Evolutionary conservation across 768 basidiomycete species (phyloP).

Genomic region (Collybiopsis luxurians): DNA sequence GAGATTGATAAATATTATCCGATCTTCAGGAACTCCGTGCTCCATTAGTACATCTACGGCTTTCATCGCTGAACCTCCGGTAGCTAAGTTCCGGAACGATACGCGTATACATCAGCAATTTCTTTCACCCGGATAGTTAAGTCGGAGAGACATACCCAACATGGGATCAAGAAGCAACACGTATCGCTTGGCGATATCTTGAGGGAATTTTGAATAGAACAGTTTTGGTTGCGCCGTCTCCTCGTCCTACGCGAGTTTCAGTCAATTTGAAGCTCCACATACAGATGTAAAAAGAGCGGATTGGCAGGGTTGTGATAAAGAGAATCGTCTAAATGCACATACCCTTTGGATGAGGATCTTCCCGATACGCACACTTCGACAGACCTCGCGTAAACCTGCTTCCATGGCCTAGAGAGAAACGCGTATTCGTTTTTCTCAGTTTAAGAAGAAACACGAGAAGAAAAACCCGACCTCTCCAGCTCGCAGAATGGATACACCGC

Average conservation of each 20-base stretch:
- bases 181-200: slow-evolving; percentile 88
- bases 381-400: slow-evolving; percentile 92
- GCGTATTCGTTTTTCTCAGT: neutral
- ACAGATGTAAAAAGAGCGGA: neutral
- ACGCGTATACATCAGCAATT: neutral
- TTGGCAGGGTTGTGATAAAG: too few relatives aligned
- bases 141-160: slow-evolving; percentile 88
- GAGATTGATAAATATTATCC: slow-evolving; percentile 93
- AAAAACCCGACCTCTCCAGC: slow-evolving; percentile 74
- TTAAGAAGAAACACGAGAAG: neutral
- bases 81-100: slow-evolving; percentile 46
- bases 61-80: slow-evolving; percentile 97
- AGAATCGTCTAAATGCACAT: slow-evolving; percentile 27
- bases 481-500: slow-evolving; percentile 91
- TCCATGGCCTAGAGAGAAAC: slow-evolving; percentile 79
- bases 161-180: slow-evolving; percentile 96
- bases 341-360: slow-evolving; percentile 98
- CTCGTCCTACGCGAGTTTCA: slow-evolving; percentile 64
- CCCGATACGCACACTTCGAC: slow-evolving; percentile 90
- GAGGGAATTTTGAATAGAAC: slow-evolving; percentile 92
- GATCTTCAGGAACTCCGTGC: slow-evolving; percentile 89
- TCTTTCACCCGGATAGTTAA: neutral
- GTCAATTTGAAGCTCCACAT: neutral
- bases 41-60: slow-evolving; percentile 93
- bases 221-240: slow-evolving; percentile 91